These are phyloP conservation scores for Pseudohalonectria lignicola DNA, from an alignment of 2,329 filamentous ascomycete genomes.

Conservation along the genomic window DNA sequence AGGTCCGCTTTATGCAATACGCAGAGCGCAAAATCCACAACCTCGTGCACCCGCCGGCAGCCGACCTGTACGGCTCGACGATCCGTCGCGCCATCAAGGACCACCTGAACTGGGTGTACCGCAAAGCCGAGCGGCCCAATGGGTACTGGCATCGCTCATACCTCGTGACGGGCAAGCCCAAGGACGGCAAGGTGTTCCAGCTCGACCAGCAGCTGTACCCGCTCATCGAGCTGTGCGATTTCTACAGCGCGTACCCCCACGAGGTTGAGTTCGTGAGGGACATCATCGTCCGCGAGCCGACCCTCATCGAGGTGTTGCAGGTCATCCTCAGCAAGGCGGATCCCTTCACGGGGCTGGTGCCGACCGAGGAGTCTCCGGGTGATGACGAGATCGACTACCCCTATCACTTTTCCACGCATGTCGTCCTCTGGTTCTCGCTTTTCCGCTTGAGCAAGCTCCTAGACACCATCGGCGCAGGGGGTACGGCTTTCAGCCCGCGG, in stretches of 20 bases:
- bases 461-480: background rate
- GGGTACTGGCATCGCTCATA: constrained; percentile 12
- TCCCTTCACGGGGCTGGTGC: constrained; percentile 4
- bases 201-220: constrained; percentile 13
- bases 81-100: constrained; percentile 1
- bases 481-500: background rate
- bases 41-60: constrained; percentile 1
- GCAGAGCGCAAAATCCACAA: background rate
- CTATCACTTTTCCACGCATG: constrained; percentile 10
- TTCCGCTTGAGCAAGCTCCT: constrained; percentile 2
- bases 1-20: constrained; percentile 7
- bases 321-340: constrained; percentile 5
- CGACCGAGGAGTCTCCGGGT: constrained; percentile 10
- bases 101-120: constrained; percentile 10
- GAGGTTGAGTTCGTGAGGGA: constrained; percentile 2
- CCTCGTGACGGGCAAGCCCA: constrained; percentile 9
- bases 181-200: constrained; percentile 10
- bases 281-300: constrained; percentile 3
- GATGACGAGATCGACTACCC: constrained; percentile 8
- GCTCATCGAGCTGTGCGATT: constrained; percentile 12
- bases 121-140: constrained; percentile 4
- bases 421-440: constrained; percentile 10
- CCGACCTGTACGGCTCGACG: background rate
- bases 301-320: constrained; percentile 4
- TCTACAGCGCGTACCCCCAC: constrained; percentile 2